Percentiles rank a stretch among this genome's conserved stretches.
phyloP scores from a whole-genome alignment of 1,284 basidiomycete species.

The Hypsizygus ulmarius region DNA sequence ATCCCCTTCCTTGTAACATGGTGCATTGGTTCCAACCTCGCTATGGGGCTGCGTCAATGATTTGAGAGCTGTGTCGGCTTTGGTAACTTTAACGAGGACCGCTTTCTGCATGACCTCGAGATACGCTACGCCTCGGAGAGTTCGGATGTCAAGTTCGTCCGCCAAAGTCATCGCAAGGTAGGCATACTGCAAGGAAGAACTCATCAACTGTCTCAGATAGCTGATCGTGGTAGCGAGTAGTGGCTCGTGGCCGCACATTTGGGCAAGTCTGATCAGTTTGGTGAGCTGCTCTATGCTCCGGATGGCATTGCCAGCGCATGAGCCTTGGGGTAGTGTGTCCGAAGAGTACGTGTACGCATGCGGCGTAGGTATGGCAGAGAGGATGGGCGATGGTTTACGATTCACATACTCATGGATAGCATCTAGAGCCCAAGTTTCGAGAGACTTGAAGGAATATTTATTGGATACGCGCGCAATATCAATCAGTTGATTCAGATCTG shows the following conservation, averaged over 20 bases:
- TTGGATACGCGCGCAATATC: slow-evolving; percentile 60
- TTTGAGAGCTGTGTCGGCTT: slow-evolving; percentile 26
- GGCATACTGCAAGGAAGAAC: slow-evolving; percentile 54
- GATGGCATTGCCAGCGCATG: slow-evolving; percentile 20
- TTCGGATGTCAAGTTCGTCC: slow-evolving; percentile 58
- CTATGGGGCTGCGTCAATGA: slow-evolving; percentile 6
- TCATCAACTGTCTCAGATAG: slow-evolving; percentile 58
- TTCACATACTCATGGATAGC: slow-evolving; percentile 61
- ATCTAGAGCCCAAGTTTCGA: slow-evolving; percentile 68
- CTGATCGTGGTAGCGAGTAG: slow-evolving; percentile 56
- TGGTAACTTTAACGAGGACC: slow-evolving; percentile 40
- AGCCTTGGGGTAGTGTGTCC: slow-evolving; percentile 14
- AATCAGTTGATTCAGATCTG: slow-evolving; percentile 54
- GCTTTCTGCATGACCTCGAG: slow-evolving; percentile 66
- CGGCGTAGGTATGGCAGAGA: slow-evolving; percentile 36
- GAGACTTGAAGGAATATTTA: slow-evolving; percentile 67
- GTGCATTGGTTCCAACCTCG: slow-evolving; percentile 3
- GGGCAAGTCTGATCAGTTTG: slow-evolving; percentile 58
- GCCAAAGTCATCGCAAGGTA: slow-evolving; percentile 67
- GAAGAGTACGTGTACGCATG: slow-evolving; percentile 30
- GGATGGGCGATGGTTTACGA: slow-evolving; percentile 54
- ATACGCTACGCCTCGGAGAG: slow-evolving; percentile 60
- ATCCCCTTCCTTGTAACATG: slow-evolving; percentile 27
- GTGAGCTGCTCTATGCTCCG: slow-evolving; percentile 49
- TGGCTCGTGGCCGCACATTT: slow-evolving; percentile 56